phyloP scores from a whole-genome alignment of 2,329 filamentous ascomycete species.

The Fusarium tricinctum region DNA sequence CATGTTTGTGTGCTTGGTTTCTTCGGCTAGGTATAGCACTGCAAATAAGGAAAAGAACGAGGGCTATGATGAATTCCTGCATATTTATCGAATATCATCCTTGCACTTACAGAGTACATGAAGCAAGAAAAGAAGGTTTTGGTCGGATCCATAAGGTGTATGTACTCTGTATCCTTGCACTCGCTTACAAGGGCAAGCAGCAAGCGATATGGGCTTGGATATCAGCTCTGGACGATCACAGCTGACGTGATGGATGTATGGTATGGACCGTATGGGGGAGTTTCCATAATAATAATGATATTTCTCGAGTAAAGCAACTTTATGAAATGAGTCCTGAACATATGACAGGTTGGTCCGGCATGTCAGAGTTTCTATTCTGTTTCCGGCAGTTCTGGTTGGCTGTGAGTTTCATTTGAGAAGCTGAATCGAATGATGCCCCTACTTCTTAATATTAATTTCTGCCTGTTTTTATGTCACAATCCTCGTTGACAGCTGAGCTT shows the following conservation, averaged over 20 bases:
- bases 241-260: constrained; percentile 19
- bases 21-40: constrained; percentile 6
- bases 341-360: constrained; percentile 30
- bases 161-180: constrained; percentile 20
- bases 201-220: constrained; percentile 13
- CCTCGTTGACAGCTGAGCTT: constrained; percentile 10
- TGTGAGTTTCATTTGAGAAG: constrained; percentile 3
- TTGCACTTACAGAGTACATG: neutral
- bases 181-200: constrained; percentile 11
- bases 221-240: constrained; percentile 30
- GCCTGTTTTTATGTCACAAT: constrained; percentile 20
- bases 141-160: constrained; percentile 4
- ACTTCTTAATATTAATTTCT: constrained; percentile 9
- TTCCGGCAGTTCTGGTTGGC: constrained; percentile 23
- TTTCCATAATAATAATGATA: constrained; percentile 12
- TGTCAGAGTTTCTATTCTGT: constrained; percentile 24
- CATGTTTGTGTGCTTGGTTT: constrained; percentile 23
- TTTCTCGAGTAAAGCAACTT: constrained; percentile 8
- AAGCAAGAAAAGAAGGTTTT: constrained; percentile 29
- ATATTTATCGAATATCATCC: constrained; percentile 6
- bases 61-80: constrained; percentile 14
- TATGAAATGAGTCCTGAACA: constrained; percentile 17
- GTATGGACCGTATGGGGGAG: constrained; percentile 10
- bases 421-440: constrained; percentile 24
- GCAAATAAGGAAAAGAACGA: constrained; percentile 8